Evolutionary conservation across 2,329 filamentous ascomycete species (phyloP).

Genomic region (Davidsoniella virescens): DNA sequence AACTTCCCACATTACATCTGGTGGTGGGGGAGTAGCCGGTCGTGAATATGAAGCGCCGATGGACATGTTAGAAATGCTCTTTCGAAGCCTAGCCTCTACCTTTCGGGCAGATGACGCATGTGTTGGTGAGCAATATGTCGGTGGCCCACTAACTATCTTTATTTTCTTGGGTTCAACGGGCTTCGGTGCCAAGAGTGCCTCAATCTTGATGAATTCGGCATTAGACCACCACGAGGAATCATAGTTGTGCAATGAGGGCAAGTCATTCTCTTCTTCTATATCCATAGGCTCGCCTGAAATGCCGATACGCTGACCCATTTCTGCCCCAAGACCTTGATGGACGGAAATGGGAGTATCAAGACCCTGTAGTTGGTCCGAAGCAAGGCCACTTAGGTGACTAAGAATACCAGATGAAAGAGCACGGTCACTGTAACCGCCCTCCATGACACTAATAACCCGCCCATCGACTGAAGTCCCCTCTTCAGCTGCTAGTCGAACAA

Average conservation of each 20-base stretch:
- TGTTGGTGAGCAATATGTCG: conserved; percentile 75
- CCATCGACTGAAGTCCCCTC: conserved; percentile 64
- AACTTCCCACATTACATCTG: conserved; percentile 70
- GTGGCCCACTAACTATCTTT: conserved; percentile 34
- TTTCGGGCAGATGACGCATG: conserved; percentile 75
- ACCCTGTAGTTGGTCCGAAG: conserved; percentile 31
- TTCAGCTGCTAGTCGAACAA: conserved; percentile 68
- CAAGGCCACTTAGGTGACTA: conserved; percentile 76
- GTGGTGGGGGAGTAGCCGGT: conserved; percentile 50
- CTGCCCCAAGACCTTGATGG: conserved; percentile 32
- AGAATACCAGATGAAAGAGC: conserved; percentile 77
- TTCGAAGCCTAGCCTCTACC: conserved; percentile 48
- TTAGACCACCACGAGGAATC: conserved; percentile 58
- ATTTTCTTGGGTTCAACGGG: conserved; percentile 35
- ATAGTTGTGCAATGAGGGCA: conserved; percentile 30
- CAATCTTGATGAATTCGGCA: conserved; percentile 50
- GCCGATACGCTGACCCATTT: conserved; percentile 39
- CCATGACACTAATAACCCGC: conserved; percentile 78
- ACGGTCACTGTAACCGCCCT: conserved; percentile 90
- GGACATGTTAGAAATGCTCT: conserved; percentile 35
- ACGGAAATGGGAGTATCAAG: conserved; percentile 14
- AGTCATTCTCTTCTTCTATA: conserved; percentile 4
- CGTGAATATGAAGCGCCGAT: conserved; percentile 25
- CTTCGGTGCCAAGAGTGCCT: conserved; percentile 38
- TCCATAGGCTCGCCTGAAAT: conserved; percentile 4